Evolutionary conservation across 208 protist species (phyloP).

Genomic region (Crithidia thermophila): DNA sequence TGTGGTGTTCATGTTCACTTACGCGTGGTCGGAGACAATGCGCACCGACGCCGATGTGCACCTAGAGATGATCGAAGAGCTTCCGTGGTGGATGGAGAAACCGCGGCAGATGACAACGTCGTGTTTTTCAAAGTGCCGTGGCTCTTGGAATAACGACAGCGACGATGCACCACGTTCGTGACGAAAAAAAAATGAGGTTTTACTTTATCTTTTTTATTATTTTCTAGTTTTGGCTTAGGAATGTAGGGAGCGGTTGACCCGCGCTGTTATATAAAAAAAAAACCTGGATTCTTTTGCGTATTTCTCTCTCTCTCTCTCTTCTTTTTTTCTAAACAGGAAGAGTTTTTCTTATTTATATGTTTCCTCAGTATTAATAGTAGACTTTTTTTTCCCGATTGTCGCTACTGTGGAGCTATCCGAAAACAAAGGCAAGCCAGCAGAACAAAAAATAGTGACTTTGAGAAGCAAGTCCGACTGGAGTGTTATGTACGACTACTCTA

Average conservation of each 20-base stretch:
- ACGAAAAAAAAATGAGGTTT: not conserved
- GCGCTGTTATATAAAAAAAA: too few relatives aligned
- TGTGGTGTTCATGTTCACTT: slow-evolving; percentile 18
- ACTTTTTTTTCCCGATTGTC: too few relatives aligned
- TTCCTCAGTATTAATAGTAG: too few relatives aligned
- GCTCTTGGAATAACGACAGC: not conserved
- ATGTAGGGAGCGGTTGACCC: too few relatives aligned
- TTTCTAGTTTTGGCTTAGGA: too few relatives aligned
- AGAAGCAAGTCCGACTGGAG: too few relatives aligned
- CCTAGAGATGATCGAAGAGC: slow-evolving; percentile 20
- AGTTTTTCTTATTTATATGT: too few relatives aligned
- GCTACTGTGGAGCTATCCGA: too few relatives aligned
- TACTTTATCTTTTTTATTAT: too few relatives aligned
- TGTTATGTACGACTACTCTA: not conserved
- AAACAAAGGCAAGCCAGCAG: too few relatives aligned
- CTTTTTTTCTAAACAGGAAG: not conserved
- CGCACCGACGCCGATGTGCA: slow-evolving; percentile 27
- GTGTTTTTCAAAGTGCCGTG: not conserved
- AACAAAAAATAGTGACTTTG: too few relatives aligned
- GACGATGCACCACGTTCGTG: not conserved
- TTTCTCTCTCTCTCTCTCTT: not conserved
- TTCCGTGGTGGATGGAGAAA: not conserved
- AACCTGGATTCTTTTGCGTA: not conserved
- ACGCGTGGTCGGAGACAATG: slow-evolving; percentile 21
- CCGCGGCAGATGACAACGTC: not conserved